Evolutionary conservation across 2,329 filamentous ascomycete species (phyloP), one percentile per base, ranked within the genome.

Genomic region (Balansia obtecta): DNA sequence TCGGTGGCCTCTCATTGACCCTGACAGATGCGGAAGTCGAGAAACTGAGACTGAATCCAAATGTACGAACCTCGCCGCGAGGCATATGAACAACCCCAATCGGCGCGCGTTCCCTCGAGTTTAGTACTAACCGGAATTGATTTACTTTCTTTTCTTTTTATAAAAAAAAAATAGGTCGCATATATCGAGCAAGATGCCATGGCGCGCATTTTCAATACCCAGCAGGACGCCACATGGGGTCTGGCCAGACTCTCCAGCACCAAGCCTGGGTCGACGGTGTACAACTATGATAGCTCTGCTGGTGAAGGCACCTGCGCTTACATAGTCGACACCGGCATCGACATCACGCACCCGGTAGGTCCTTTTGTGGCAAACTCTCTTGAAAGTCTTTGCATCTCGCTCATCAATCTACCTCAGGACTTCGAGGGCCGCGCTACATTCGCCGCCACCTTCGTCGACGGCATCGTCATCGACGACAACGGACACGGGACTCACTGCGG

Each of bases 311-410:
- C 65, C 10, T 71, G 63, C 37, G 63, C 64, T 18, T 73, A 73
- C 53, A 62, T 72, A 38, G 64, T 73, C 43, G 70, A 73, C 57
- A 68, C 69, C 11, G 70, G 70, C 12, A 66, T 70, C 52, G 58
- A 56, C 22, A 38, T 56, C 3, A 55, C 55, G 4, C 67, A 70
- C 55, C 54, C 57, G 10, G 67, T 61, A 64, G 33, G 68, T 27
- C 65, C 65, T 20, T 18, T 41, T 16, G n/a, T 11, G 16, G n/a
- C 34, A 4, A 15, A 37, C 34, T 5, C 4, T n/a, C 39, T 11
- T n/a, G 12, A 41, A 41, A 41, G 11, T 41, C 18, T 11, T 41
- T 20, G 27, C n/a, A n/a, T 41, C n/a, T 7, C 12, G 27, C 16
- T 8, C n/a, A 30, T 12, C 16, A 18, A 20, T 18, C n/a, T 8